Percentiles rank a stretch among this genome's conserved stretches.
Conservation (phyloP, 495 filamentous ascomycete species). For the Hyaloscypha variabilis region DNA sequence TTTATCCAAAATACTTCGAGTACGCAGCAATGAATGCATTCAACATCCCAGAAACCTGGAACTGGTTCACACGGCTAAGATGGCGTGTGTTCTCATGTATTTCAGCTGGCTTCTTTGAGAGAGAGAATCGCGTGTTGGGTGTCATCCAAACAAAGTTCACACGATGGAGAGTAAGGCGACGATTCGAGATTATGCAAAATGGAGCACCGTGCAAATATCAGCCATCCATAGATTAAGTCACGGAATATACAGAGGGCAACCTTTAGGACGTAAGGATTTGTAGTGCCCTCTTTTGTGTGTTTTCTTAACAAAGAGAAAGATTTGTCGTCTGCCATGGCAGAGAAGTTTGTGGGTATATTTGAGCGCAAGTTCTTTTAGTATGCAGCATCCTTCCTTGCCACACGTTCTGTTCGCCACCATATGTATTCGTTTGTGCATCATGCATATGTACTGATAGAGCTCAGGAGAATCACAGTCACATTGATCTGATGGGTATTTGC, state of each 20-base stretch:
- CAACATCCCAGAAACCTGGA: background rate
- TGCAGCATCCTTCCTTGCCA: too few relatives aligned
- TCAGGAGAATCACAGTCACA: too few relatives aligned
- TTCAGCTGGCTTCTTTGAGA: background rate
- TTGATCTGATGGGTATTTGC: too few relatives aligned
- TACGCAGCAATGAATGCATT: background rate
- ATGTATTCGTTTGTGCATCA: too few relatives aligned
- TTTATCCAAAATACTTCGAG: slow-evolving; percentile 5
- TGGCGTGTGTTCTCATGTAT: background rate
- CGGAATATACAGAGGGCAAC: background rate
- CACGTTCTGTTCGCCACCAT: too few relatives aligned
- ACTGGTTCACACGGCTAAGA: background rate
- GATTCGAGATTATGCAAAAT: background rate
- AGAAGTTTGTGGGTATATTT: too few relatives aligned
- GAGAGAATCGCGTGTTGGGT: background rate
- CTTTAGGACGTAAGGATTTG: background rate
- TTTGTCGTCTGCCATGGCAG: too few relatives aligned
- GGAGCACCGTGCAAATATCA: background rate
- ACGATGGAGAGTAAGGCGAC: background rate
- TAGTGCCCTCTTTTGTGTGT: background rate
- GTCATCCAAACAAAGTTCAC: background rate
- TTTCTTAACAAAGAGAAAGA: too few relatives aligned
- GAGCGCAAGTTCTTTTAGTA: too few relatives aligned
- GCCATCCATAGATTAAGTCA: background rate
- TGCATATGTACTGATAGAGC: too few relatives aligned